A percentile compares a stretch with the other conserved stretches of the same genome.
These are phyloP conservation scores for Nemania abortiva DNA, from an alignment of 2,329 filamentous ascomycete genomes.

Conservation along the genomic window DNA sequence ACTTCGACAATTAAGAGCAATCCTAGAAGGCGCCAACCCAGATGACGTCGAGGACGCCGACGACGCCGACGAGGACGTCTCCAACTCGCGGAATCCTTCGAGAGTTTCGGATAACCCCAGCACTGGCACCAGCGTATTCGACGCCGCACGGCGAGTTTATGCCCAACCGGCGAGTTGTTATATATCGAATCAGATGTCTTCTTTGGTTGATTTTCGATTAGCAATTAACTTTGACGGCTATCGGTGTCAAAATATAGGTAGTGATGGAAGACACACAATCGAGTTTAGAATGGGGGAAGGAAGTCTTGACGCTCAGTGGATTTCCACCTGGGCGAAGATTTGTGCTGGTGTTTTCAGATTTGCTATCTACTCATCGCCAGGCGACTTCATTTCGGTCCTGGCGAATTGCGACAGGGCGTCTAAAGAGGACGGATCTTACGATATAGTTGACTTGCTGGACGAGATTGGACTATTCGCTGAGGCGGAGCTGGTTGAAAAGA, in stretches of 20 bases:
- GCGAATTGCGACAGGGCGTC: conserved; percentile 52
- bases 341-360: conserved; percentile 43
- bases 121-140: conserved; percentile 1
- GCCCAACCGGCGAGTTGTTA: conserved; percentile 24
- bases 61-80: neutral
- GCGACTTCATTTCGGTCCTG: conserved; percentile 39
- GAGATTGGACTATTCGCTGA: conserved; percentile 44
- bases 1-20: too few relatives aligned
- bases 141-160: conserved; percentile 29
- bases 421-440: conserved; percentile 57
- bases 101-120: neutral
- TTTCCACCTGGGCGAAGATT: conserved; percentile 43
- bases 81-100: neutral
- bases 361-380: conserved; percentile 36
- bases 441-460: conserved; percentile 46
- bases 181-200: conserved; percentile 15
- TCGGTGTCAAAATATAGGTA: neutral
- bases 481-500: conserved; percentile 39
- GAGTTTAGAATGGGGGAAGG: conserved; percentile 43
- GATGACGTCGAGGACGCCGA: too few relatives aligned
- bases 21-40: too few relatives aligned
- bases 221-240: conserved; percentile 25
- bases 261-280: conserved; percentile 25
- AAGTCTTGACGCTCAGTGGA: conserved; percentile 37
- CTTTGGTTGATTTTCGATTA: neutral